phyloP scores from a whole-genome alignment of 768 basidiomycete species.

The Sarcomyxa edulis region DNA sequence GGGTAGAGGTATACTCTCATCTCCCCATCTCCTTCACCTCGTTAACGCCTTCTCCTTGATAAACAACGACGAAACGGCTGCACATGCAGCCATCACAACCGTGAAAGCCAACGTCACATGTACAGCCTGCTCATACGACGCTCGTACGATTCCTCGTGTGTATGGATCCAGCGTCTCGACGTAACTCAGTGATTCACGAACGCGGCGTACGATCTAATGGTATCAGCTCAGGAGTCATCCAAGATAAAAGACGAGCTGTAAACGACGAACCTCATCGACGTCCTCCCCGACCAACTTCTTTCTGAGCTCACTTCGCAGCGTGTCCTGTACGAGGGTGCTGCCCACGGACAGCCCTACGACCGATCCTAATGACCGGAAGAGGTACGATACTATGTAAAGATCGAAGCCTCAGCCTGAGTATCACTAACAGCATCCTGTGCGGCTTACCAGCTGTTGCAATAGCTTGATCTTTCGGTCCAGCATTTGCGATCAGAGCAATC shows the following conservation, averaged over 20 bases:
- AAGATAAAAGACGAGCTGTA: neutral
- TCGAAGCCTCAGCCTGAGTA: neutral
- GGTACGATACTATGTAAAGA: slow-evolving; percentile 44
- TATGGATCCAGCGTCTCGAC: slow-evolving; percentile 36
- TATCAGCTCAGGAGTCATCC: neutral
- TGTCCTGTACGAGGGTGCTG: slow-evolving; percentile 51
- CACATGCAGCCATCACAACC: slow-evolving; percentile 31
- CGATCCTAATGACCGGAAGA: slow-evolving; percentile 59
- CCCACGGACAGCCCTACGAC: slow-evolving; percentile 53
- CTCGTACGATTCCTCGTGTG: slow-evolving; percentile 29
- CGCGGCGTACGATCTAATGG: slow-evolving; percentile 39
- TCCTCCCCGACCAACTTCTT: slow-evolving; percentile 36
- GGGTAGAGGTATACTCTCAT: too few relatives aligned
- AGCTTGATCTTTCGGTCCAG: slow-evolving; percentile 55
- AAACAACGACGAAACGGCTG: slow-evolving; percentile 41
- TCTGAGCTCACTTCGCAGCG: slow-evolving; percentile 38
- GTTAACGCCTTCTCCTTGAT: slow-evolving; percentile 44
- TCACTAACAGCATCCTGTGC: too few relatives aligned
- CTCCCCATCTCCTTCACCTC: slow-evolving; percentile 1
- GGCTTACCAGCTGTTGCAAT: slow-evolving; percentile 57
- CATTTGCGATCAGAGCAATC: slow-evolving; percentile 59
- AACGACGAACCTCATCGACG: slow-evolving; percentile 44
- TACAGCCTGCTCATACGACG: slow-evolving; percentile 40
- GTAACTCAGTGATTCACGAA: slow-evolving; percentile 45
- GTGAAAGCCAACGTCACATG: slow-evolving; percentile 45